These are phyloP conservation scores for Thalassiosira livingstoniorum DNA, from an alignment of 352 stramenopile genomes.

Conservation along the genomic window DNA sequence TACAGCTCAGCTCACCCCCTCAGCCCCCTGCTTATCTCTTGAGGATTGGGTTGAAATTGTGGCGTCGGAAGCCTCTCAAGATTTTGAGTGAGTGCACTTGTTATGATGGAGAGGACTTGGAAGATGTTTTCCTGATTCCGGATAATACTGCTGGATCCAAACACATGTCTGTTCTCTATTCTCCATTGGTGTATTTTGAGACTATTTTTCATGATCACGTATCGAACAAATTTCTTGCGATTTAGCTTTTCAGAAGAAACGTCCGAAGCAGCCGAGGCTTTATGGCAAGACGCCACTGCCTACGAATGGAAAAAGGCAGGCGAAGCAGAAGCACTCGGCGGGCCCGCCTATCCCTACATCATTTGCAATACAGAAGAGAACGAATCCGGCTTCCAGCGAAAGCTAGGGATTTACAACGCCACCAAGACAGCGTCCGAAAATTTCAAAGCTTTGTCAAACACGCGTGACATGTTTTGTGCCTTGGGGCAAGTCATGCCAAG, in stretches of 20 bases:
- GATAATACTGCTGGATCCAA: not conserved
- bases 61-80: constrained; percentile 7
- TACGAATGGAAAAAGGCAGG: constrained; percentile 37
- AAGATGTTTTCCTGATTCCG: not conserved
- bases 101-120: not conserved
- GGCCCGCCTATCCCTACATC: constrained; percentile 17
- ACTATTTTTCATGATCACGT: not conserved
- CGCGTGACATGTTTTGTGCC: constrained; percentile 36
- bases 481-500: constrained; percentile 30
- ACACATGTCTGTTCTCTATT: not conserved
- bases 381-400: constrained; percentile 3
- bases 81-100: constrained; percentile 16
- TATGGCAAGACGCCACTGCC: constrained; percentile 24
- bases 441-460: constrained; percentile 37
- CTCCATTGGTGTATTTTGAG: not conserved
- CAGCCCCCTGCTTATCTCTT: too few species aligned
- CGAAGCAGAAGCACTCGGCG: not conserved
- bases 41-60: constrained; percentile 12
- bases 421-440: not conserved
- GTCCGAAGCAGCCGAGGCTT: not conserved
- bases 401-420: constrained; percentile 2
- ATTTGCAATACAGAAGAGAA: constrained; percentile 18
- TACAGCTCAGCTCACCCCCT: too few species aligned
- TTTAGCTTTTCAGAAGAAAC: constrained; percentile 7
- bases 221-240: not conserved